Evolutionary conservation across 352 stramenopile species (phyloP), one percentile per base, ranked within the genome.

Genomic region (Phytophthora niederhauseri): DNA sequence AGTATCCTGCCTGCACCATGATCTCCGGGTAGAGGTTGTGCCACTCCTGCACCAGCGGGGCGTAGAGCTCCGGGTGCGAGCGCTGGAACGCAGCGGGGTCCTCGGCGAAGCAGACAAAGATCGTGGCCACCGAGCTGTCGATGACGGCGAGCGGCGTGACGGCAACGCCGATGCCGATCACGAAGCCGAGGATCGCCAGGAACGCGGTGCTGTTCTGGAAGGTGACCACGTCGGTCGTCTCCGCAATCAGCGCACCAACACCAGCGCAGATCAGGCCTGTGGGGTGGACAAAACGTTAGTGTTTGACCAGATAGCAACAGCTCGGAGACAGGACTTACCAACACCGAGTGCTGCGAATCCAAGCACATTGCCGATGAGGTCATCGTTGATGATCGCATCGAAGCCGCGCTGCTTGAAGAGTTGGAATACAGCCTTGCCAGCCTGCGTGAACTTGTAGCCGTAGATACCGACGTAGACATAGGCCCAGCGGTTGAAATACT

Each of bases 31-130:
- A 95, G 48, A 95, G 63, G 72, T 93, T 93, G 81, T 96, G 90
- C 90, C 90, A 97, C 55, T 95, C 90, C 45, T 84, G 77, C 62
- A 96, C 87, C 22, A 97, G 77, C 31, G 86, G 84, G 17, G 90
- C 75, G 79, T 95, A 97, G 55, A 95, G 58, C 4, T 96, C 87
- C 4, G 85, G 85, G 72, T 97, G 90, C 53, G 87, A 90, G 17
- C 74, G 71, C 64, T 90, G 80, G 63, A 97, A 92, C n/a, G 90
- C 86, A 6, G 76, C 82, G 0, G 90, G 90, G 60, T 97, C 88
- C 75, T 99, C 93, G 2, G 96, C 96, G 73, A 98, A 99, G 80
- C 95, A 98, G 12, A 99, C 97, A 70, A 98, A 98, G 41, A 99
- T 94, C 2, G 97, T 98, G 46, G 97, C 95, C 17, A 99, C 93